Evolutionary conservation across 1,284 basidiomycete genomes (phyloP).

Genomic region (Phenoliferia sp.): DNA sequence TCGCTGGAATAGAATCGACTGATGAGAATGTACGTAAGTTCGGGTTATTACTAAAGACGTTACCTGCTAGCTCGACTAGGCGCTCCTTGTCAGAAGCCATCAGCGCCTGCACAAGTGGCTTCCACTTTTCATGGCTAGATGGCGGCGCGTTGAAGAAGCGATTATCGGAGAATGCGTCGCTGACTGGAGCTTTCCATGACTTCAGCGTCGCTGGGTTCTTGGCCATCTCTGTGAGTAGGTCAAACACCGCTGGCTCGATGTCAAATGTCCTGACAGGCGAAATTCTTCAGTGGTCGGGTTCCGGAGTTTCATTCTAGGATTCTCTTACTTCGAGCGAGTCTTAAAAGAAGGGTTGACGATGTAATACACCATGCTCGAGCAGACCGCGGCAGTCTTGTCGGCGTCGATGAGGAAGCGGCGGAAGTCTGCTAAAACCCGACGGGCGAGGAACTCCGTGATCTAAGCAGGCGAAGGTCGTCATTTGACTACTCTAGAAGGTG

Average conservation of each 20-base stretch:
- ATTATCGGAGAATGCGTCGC: constrained; percentile 77
- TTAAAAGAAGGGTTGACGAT: constrained; percentile 76
- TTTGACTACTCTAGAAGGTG: background rate
- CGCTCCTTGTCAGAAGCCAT: constrained; percentile 84
- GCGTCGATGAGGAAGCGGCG: constrained; percentile 76
- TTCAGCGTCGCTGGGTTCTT: constrained; percentile 72
- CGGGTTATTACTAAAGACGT: background rate
- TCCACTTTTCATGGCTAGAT: constrained; percentile 62
- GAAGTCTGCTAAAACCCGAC: constrained; percentile 66
- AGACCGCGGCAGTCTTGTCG: constrained; percentile 73
- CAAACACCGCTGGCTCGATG: constrained; percentile 52
- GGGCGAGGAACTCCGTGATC: constrained; percentile 71
- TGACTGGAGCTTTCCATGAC: constrained; percentile 74
- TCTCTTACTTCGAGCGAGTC: constrained; percentile 60
- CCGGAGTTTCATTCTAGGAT: too few relatives aligned
- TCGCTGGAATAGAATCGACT: constrained; percentile 49
- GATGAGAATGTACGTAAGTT: background rate
- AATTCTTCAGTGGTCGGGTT: background rate
- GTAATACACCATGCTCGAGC: constrained; percentile 79
- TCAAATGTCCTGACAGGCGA: constrained; percentile 38
- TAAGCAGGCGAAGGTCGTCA: constrained; percentile 20
- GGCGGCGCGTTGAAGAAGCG: constrained; percentile 75
- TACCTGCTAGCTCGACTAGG: constrained; percentile 75
- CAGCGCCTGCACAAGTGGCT: constrained; percentile 68
- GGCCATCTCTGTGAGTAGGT: constrained; percentile 71